Evolutionary conservation across 768 basidiomycete species (phyloP).

Genomic region (Pleurotus citrinopileatus): DNA sequence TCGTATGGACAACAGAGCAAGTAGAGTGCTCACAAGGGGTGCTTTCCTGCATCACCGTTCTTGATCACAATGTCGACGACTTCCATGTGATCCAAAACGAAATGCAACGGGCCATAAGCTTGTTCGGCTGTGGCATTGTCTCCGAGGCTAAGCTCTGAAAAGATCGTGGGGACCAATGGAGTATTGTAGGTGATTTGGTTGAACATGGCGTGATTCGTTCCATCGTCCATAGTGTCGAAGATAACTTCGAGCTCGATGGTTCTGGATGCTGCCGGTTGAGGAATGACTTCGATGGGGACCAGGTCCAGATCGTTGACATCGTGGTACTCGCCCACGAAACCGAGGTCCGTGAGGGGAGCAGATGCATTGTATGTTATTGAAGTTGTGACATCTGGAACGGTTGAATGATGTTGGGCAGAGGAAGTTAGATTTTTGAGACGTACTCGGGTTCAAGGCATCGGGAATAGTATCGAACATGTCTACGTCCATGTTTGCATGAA

Average conservation of each 20-base stretch:
- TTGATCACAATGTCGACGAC: slow-evolving; percentile 77
- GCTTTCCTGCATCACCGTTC: slow-evolving; percentile 70
- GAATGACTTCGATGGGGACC: slow-evolving; percentile 54
- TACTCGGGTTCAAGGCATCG: slow-evolving; percentile 68
- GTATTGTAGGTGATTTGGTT: slow-evolving; percentile 66
- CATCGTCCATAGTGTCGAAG: slow-evolving; percentile 86
- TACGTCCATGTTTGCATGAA: slow-evolving; percentile 89
- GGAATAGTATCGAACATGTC: slow-evolving; percentile 89
- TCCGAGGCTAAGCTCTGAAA: slow-evolving; percentile 78
- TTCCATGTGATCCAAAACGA: slow-evolving; percentile 71
- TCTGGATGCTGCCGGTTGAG: slow-evolving; percentile 46
- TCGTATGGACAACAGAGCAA: slow-evolving; percentile 4
- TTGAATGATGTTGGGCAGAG: background rate
- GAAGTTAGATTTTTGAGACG: slow-evolving; percentile 20
- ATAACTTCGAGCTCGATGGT: slow-evolving; percentile 67
- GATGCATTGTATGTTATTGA: slow-evolving; percentile 72
- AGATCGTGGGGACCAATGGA: slow-evolving; percentile 71
- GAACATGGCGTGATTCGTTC: slow-evolving; percentile 81
- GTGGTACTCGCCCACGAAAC: slow-evolving; percentile 53
- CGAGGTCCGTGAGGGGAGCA: slow-evolving; percentile 49
- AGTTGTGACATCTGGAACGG: slow-evolving; percentile 67
- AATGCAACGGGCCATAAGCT: slow-evolving; percentile 81
- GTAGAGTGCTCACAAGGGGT: slow-evolving; percentile 68
- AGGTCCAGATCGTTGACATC: slow-evolving; percentile 67
- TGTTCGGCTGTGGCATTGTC: slow-evolving; percentile 57